Base-by-base conservation (phyloP, 2,329 filamentous ascomycete genomes). In the Fusarium oxysporum region DNA sequence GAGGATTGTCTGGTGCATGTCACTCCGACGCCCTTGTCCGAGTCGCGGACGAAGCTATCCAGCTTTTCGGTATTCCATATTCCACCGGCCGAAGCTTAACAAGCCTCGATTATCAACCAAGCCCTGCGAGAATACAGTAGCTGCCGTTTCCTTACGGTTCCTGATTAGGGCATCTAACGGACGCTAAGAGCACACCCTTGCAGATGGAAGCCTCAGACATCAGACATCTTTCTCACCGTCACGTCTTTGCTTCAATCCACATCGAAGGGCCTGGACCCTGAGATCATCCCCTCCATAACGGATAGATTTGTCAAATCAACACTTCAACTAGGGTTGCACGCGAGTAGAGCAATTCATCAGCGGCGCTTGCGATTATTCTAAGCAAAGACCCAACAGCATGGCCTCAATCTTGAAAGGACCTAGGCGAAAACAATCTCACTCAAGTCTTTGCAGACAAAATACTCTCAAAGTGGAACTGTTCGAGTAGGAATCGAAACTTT, bases 241-340 rank as follows among this genome's bases (percentile, higher is more conserved):
- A 67, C 54, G 50, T 62, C 68, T 55, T 55, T 54, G 30, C 55
- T 48, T 40, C 54, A 69, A 69, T 64, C 65, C 70, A 73, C 62
- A 69, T 77, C 72, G 75, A 77, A 76, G 72, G 75, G 75, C 75
- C 75, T 76, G 65, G 75, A 77, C 75, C 75, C 64, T 69, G 71
- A 70, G 75, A 77, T 77, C 74, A 72, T 71, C 75, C 61, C 68
- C 68, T 71, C 72, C 53, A 64, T 54, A 44, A 60, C 59, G 50
- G 54, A 65, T 45, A 61, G 63, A 75, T 25, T 76, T 67, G 76
- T 71, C 64, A 76, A 73, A 74, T 66, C 56, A 69, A 69, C 66
- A 61, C 63, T 62, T 50, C 54, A 54, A 60, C 60, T 73, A 62
- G 62, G 74, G 72, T 76, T 67, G 70, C 71, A 74, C 67, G 67